These are phyloP conservation scores for Trichosporon sp. DNA, from an alignment of 1,284 basidiomycete genomes.

Conservation along the genomic window DNA sequence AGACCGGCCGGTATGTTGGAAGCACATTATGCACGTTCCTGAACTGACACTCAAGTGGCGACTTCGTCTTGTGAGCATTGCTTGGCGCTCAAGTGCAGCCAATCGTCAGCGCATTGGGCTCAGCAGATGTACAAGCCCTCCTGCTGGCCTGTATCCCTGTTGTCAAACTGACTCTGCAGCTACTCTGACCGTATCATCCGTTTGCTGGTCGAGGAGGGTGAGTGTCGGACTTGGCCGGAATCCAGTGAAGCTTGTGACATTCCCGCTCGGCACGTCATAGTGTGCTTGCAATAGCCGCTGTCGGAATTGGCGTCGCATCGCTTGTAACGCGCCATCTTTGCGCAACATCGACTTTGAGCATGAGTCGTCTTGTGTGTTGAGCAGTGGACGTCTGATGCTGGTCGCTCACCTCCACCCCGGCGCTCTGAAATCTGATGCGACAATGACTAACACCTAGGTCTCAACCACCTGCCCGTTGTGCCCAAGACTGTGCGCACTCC, in stretches of 20 bases:
- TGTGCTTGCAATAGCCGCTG: background rate
- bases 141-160: background rate
- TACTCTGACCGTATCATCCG: slow-evolving; percentile 60
- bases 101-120: background rate
- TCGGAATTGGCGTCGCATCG: background rate
- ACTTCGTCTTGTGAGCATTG: slow-evolving; percentile 77
- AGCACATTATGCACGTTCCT: background rate
- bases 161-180: slow-evolving; percentile 8
- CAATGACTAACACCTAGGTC: slow-evolving; percentile 53
- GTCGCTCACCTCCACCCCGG: background rate
- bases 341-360: too few relatives aligned
- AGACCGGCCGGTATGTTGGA: slow-evolving; percentile 56
- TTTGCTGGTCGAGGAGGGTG: slow-evolving; percentile 57
- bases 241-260: background rate
- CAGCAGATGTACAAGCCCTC: background rate
- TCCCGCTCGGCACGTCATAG: background rate
- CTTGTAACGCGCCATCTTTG: too few relatives aligned
- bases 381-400: too few relatives aligned
- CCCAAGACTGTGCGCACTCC: slow-evolving; percentile 60
- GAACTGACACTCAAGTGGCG: slow-evolving; percentile 56
- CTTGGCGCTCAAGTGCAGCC: background rate
- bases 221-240: slow-evolving; percentile 14
- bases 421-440: background rate
- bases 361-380: too few relatives aligned
- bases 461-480: slow-evolving; percentile 91